Conservation (phyloP, 495 filamentous ascomycete species). For the Tetracladium setigerum region DNA sequence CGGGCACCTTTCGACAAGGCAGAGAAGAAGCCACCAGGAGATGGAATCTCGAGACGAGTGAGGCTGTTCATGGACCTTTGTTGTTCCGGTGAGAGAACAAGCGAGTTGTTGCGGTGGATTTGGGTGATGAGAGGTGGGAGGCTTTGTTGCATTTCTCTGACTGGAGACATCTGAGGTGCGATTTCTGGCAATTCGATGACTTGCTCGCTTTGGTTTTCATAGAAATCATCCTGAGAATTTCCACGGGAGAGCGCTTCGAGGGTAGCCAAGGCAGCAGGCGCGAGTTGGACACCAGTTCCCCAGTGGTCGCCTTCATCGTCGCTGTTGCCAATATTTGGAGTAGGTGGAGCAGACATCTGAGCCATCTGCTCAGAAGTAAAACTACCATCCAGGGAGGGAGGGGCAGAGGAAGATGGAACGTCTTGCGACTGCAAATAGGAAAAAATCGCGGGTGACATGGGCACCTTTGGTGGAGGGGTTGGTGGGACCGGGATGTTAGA, state of each 20-base stretch:
- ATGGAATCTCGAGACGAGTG: slow-evolving; percentile 73
- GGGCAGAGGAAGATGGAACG: slow-evolving; percentile 66
- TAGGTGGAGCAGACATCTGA: slow-evolving; percentile 67
- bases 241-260: slow-evolving; percentile 61
- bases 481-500: slow-evolving; percentile 67
- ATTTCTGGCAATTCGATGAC: slow-evolving; percentile 36
- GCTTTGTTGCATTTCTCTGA: slow-evolving; percentile 23
- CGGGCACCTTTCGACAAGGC: slow-evolving; percentile 63
- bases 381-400: slow-evolving; percentile 85
- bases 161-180: slow-evolving; percentile 1
- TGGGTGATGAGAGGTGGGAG: slow-evolving; percentile 20
- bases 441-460: slow-evolving; percentile 67
- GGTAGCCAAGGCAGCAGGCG: slow-evolving; percentile 69
- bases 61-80: slow-evolving; percentile 43
- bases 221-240: slow-evolving; percentile 34
- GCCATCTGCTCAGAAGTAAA: slow-evolving; percentile 79
- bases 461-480: slow-evolving; percentile 67
- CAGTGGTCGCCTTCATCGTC: slow-evolving; percentile 44
- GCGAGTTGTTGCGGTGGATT: slow-evolving; percentile 24
- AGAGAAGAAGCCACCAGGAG: slow-evolving; percentile 85
- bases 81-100: slow-evolving; percentile 32
- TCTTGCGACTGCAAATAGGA: slow-evolving; percentile 53
- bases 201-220: slow-evolving; percentile 41
- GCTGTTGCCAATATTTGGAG: slow-evolving; percentile 57
- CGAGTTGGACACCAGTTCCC: slow-evolving; percentile 63